Percentiles rank a stretch among this genome's conserved stretches.
Evolutionary conservation across 495 filamentous ascomycete species (phyloP).

Genomic region (Penicillium bovifimosum): DNA sequence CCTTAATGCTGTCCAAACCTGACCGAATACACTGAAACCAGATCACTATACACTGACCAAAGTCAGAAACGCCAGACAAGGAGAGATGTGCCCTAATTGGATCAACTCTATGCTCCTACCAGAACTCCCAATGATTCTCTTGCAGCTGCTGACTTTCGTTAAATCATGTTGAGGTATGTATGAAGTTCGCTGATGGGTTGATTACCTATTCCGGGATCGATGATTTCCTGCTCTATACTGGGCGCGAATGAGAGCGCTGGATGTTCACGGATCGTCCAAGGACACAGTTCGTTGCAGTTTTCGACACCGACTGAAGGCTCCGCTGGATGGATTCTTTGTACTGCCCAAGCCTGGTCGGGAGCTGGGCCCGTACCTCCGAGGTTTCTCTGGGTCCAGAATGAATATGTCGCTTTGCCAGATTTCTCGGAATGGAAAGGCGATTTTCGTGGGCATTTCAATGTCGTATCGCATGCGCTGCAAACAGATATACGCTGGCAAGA

Average conservation of each 20-base stretch:
- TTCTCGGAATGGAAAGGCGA: constrained; percentile 26
- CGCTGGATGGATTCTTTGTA: constrained; percentile 41
- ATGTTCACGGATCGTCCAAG: constrained; percentile 42
- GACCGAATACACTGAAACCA: not conserved
- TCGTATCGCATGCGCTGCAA: constrained; percentile 37
- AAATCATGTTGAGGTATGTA: constrained; percentile 37
- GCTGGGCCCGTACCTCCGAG: constrained; percentile 28
- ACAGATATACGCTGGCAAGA: constrained; percentile 39
- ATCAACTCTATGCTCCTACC: constrained; percentile 2
- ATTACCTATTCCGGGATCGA: constrained; percentile 34
- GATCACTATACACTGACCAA: constrained; percentile 4
- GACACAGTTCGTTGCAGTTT: constrained; percentile 43
- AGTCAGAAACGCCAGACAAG: not conserved
- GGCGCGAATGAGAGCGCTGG: constrained; percentile 34
- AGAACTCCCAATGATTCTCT: not conserved
- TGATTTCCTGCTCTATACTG: constrained; percentile 32
- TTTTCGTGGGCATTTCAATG: constrained; percentile 36
- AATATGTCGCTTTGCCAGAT: constrained; percentile 29
- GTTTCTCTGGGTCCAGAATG: constrained; percentile 37
- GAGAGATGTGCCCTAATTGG: not conserved
- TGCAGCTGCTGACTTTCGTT: constrained; percentile 3
- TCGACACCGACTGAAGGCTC: constrained; percentile 32
- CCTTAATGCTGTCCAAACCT: not conserved
- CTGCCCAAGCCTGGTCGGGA: constrained; percentile 33
- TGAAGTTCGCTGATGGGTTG: constrained; percentile 35